Evolutionary conservation across 2,329 filamentous ascomycete genomes (phyloP), one percentile per base, ranked within the genome.

Genomic region (Neodidymelliopsis sp.): DNA sequence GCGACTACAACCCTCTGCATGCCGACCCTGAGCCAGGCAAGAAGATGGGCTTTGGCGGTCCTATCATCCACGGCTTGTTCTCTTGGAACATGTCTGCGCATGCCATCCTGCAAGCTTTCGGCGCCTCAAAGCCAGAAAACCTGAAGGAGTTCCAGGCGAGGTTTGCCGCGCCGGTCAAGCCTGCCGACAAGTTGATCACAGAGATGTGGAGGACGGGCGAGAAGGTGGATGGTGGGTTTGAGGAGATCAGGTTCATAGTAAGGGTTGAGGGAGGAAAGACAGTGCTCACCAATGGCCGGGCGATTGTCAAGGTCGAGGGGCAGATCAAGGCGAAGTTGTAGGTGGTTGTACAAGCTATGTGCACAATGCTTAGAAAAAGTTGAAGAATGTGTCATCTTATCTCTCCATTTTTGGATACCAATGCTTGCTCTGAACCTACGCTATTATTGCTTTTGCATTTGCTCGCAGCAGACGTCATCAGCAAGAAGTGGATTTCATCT

Each of bases 1-100:
- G 91, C 59, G 92, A 96, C 77, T 96, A 96, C 76, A 96, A 96
- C 78, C 92, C 91, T 20, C 85, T 96, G 25, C 91, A 96, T 71
- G 91, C 90, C 6, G 89, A 89, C 13, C 91, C 91, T 10, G 89
- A 91, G 75, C 90, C 91, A 0, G 91, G 91, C 53, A 76, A 84
- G 74, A 88, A 91, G 77, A 96, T 96, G 90, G 91, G 92, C 52
- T 96, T 96, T 62, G 90, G 90, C 20, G 91, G 91, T 24, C 80
- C 85, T 61, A 96, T 96, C 73, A 89, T 96, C 71, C 91, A 96
- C 75, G 92, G 92, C 15, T 79, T 96, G 34, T 96, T 87, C 77
- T 90, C 85, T 62, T 96, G 89, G 87, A 96, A 96, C 77, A 84
- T 83, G 48, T 83, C 89, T 2, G 84, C 83, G 12, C 90, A 93